These are phyloP conservation scores for Crinitomyces ghanaensis DNA, from an alignment of 805 yeast species.

Conservation along the genomic window DNA sequence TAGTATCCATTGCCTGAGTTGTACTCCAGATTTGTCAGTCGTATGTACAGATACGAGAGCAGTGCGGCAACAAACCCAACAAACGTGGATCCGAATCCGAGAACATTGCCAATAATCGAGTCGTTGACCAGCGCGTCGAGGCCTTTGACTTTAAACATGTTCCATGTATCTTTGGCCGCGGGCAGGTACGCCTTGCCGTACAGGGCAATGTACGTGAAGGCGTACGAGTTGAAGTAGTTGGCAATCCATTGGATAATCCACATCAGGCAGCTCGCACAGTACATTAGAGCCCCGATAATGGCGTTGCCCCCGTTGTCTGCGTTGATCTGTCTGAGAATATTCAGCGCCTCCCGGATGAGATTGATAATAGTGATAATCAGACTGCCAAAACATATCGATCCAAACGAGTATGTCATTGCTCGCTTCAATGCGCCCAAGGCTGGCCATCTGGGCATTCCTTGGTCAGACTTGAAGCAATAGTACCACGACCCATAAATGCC, in stretches of 20 bases:
- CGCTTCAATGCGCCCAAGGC: slow-evolving; percentile 72
- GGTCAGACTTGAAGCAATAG: slow-evolving; percentile 61
- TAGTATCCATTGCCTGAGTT: slow-evolving; percentile 47
- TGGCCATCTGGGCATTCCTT: slow-evolving; percentile 69
- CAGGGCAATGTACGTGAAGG: slow-evolving; percentile 75
- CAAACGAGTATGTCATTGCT: slow-evolving; percentile 77
- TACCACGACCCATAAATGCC: slow-evolving; percentile 92
- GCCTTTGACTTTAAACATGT: slow-evolving; percentile 66
- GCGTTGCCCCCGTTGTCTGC: slow-evolving; percentile 40
- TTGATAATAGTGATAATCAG: slow-evolving; percentile 62
- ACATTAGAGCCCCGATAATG: slow-evolving; percentile 40
- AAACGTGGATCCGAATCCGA: slow-evolving; percentile 64
- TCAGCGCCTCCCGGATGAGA: slow-evolving; percentile 45
- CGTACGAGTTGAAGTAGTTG: slow-evolving; percentile 80
- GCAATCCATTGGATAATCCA: slow-evolving; percentile 68
- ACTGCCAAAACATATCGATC: slow-evolving; percentile 82
- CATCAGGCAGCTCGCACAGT: slow-evolving; percentile 41
- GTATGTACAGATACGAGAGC: slow-evolving; percentile 53
- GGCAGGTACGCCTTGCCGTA: slow-evolving; percentile 70
- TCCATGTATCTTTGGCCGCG: slow-evolving; percentile 76
- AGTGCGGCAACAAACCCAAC: slow-evolving; percentile 57
- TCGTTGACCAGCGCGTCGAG: slow-evolving; percentile 78
- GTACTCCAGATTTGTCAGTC: slow-evolving; percentile 56
- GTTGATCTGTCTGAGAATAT: slow-evolving; percentile 41
- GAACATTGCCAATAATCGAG: slow-evolving; percentile 65